Evolutionary conservation across 352 stramenopile genomes (phyloP).

Genomic region (Phytophthora chlamydospora): DNA sequence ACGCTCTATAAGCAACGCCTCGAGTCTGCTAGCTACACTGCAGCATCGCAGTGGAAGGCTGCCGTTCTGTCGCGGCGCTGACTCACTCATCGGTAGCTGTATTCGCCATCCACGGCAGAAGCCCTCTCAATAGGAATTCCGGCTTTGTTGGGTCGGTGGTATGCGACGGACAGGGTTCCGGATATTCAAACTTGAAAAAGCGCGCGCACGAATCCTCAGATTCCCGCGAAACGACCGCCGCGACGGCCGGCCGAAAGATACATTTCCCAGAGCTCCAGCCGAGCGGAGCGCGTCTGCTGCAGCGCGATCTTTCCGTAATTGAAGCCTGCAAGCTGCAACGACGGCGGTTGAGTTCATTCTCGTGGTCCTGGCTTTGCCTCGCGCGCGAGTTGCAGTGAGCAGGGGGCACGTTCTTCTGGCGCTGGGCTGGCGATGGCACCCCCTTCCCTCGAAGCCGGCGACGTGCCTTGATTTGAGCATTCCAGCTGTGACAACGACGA

Average conservation of each 20-base stretch:
- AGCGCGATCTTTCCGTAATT: constrained; percentile 26
- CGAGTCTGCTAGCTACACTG: too few species aligned
- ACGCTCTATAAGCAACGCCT: too few species aligned
- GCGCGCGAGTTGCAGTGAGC: constrained; percentile 3
- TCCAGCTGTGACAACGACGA: constrained; percentile 26
- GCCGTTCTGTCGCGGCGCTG: too few species aligned
- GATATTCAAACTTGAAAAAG: constrained; percentile 20
- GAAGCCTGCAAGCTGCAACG: too few species aligned
- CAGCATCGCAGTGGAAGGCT: too few species aligned
- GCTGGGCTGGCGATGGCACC: constrained; percentile 4
- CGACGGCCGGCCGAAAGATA: constrained; percentile 18
- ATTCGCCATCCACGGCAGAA: too few species aligned
- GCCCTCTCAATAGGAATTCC: too few species aligned
- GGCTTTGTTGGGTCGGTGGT: too few species aligned
- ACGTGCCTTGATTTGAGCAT: constrained; percentile 8
- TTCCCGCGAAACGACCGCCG: constrained; percentile 27
- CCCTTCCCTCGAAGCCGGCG: constrained; percentile 5
- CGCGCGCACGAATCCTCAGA: constrained; percentile 24
- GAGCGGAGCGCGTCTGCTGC: not conserved
- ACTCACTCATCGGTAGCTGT: too few species aligned
- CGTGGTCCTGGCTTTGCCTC: too few species aligned
- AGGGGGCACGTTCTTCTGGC: constrained; percentile 25
- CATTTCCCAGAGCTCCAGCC: constrained; percentile 4
- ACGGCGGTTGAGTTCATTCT: constrained; percentile 6
- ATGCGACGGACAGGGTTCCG: too few species aligned